Evolutionary conservation across 805 yeast genomes (phyloP), one percentile per base, ranked within the genome.

Genomic region (Candida maltosa): DNA sequence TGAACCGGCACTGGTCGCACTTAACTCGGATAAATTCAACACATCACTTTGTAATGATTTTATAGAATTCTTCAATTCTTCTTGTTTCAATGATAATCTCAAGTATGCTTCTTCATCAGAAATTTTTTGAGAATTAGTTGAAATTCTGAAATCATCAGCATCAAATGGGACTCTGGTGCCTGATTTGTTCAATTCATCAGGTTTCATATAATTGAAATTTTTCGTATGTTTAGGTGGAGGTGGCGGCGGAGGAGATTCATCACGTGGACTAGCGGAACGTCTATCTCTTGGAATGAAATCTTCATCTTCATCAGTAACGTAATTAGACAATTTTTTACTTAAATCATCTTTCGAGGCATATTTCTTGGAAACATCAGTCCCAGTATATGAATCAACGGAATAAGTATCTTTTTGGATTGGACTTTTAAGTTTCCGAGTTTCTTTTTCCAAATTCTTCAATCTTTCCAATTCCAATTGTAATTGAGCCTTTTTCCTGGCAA

Each of bases 1-100:
- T 20, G 94, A 84, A 0, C 94, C 95, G 1, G 95, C 95, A 43
- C 93, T 82, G 0, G 95, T 84, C 4, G 95, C 95, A 61, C 93
- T 83, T 42, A 84, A 73, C 54, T 85, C 93, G 23, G 88, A 80
- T 36, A 66, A 50, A 35, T 66, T 68, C 37, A 67, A 58, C 4
- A 68, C 73, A 40, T 68, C 74, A 47, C 72, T 65, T 46, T 68
- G 63, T 31, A 67, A 51, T 3, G 71, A 65, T 38, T 66, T 61
- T 36, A 65, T 50, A 3, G 70, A 65, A 38, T 54, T 61, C 31
- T 60, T 64, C 40, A 65, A 50, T 24, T 62, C 69, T 38, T 63
- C 65, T 30, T 57, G 65, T 30, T 58, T 62, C 30, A 49, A 38
- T 6, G 62, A 55, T 18, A 59, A 19, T 16, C 22, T 28, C 11